phyloP scores from a whole-genome alignment of 1,139 yeast genomes.

The Yamadazyma jaroonii region DNA sequence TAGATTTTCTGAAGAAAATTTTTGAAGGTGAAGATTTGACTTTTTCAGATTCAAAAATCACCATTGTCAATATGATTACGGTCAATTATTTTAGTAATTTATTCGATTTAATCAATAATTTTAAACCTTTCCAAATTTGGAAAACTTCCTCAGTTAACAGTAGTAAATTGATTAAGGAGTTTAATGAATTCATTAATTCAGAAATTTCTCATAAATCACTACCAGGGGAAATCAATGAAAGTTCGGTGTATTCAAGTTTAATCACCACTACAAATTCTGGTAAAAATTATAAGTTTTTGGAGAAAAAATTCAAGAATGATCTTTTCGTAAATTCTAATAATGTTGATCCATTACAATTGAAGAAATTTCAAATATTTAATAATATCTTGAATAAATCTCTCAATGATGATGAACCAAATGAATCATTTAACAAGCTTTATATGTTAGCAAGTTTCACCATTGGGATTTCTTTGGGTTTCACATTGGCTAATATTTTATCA shows the following conservation, averaged over 20 bases:
- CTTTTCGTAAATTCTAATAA: constrained; percentile 21
- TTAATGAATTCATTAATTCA: constrained; percentile 27
- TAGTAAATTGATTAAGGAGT: constrained; percentile 10
- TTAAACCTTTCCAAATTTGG: constrained; percentile 42
- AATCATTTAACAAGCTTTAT: constrained; percentile 7
- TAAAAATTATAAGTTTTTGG: constrained; percentile 30
- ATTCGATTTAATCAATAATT: constrained; percentile 32
- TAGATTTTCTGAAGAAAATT: constrained; percentile 22
- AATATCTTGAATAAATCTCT: constrained; percentile 3
- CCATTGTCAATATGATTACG: constrained; percentile 41
- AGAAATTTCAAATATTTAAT: constrained; percentile 14
- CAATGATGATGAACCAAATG: not conserved
- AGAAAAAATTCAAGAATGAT: constrained; percentile 31
- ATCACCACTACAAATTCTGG: constrained; percentile 16
- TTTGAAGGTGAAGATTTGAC: constrained; percentile 3
- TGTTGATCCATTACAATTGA: constrained; percentile 36
- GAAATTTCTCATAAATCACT: constrained; percentile 16
- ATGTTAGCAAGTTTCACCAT: constrained; percentile 30
- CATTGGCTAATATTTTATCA: constrained; percentile 23
- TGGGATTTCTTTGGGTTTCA: constrained; percentile 36
- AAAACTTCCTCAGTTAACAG: constrained; percentile 35
- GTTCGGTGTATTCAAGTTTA: constrained; percentile 24
- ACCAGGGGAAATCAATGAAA: not conserved
- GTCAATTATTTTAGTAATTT: constrained; percentile 40
- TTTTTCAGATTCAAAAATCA: constrained; percentile 24